Evolutionary conservation across 306 rosid species (phyloP), one percentile per base, ranked within the genome.

Genomic region (Pachyrhizus erosus): DNA sequence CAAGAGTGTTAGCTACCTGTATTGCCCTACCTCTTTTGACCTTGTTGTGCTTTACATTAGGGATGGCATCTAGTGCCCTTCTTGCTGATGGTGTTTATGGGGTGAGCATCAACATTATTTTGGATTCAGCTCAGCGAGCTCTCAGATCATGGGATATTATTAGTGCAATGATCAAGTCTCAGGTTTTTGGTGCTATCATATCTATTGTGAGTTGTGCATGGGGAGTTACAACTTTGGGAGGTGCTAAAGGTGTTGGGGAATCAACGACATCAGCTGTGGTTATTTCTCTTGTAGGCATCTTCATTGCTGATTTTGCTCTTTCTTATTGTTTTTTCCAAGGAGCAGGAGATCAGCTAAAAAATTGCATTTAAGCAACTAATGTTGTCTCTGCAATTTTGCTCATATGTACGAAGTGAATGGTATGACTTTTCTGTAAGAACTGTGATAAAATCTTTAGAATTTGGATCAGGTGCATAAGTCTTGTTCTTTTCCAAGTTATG

Each of bases 221-320:
- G 98, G 99, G 98, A 68, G 87, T 96, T 61, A 96, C 99, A 37
- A 93, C 99, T 54, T 34, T 87, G 61, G 98, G 98, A 69, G 99
- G 99, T 34, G 99, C 99, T 73, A 93, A 96, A 87, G 98, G 97
- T 55, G 98, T 96, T 6, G 98, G 98, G 7, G 98, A 96, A 84
- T 92, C 99, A 24, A 96, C 99, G 40, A 96, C 98, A 0, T 93
- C 99, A 14, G 97, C 99, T 5, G 99, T 96, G 61, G 99, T 96
- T 52, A 83, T 96, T 76, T 96, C 99, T 73, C 97, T 96, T 70
- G 98, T 96, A 9, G 99, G 99, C 46, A 93, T 96, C 77, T 96
- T 96, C 76, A 34, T 96, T 20, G 97, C 99, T 37, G 99, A 96
- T 87, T 96, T 96, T 58, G 88, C 92, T 18, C 97, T 96, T 43